These are phyloP conservation scores for Leccinum ochraceum DNA, from an alignment of 768 basidiomycete species.

Conservation along the genomic window DNA sequence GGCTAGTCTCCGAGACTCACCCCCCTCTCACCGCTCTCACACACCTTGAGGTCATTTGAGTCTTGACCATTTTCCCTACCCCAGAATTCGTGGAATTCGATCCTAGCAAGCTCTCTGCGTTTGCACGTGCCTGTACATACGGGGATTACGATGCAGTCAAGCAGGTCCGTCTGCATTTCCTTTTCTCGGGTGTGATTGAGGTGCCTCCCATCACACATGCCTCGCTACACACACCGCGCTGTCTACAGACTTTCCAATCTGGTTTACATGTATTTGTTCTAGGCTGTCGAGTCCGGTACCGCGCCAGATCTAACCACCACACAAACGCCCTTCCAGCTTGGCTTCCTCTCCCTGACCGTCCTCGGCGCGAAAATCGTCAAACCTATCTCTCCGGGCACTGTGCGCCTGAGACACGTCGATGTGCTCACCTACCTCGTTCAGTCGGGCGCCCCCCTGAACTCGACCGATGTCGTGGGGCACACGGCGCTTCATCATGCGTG, in stretches of 20 bases:
- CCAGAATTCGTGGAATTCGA: slow-evolving; percentile 25
- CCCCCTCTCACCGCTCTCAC: background rate
- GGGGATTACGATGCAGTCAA: slow-evolving; percentile 23
- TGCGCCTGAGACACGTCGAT: slow-evolving; percentile 31
- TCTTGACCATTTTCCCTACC: background rate
- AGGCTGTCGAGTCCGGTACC: slow-evolving; percentile 28
- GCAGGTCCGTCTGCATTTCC: slow-evolving; percentile 15
- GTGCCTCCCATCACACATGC: background rate
- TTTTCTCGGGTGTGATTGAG: background rate
- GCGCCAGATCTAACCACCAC: slow-evolving; percentile 41
- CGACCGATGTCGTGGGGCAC: slow-evolving; percentile 47
- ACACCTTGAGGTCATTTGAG: background rate
- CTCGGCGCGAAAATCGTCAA: slow-evolving; percentile 42
- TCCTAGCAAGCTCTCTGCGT: slow-evolving; percentile 20
- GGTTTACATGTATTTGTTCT: background rate
- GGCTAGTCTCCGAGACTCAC: background rate
- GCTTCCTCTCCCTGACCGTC: slow-evolving; percentile 43
- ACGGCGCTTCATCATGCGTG: slow-evolving; percentile 53
- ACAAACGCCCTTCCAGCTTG: slow-evolving; percentile 45
- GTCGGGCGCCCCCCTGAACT: slow-evolving; percentile 40
- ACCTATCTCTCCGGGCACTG: slow-evolving; percentile 6
- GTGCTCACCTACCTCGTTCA: slow-evolving; percentile 44
- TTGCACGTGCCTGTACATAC: slow-evolving; percentile 28
- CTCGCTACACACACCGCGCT: background rate
- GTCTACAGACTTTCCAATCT: background rate